These are phyloP conservation scores for Ganoderma sinense DNA, from an alignment of 1,284 basidiomycete species.

Conservation along the genomic window DNA sequence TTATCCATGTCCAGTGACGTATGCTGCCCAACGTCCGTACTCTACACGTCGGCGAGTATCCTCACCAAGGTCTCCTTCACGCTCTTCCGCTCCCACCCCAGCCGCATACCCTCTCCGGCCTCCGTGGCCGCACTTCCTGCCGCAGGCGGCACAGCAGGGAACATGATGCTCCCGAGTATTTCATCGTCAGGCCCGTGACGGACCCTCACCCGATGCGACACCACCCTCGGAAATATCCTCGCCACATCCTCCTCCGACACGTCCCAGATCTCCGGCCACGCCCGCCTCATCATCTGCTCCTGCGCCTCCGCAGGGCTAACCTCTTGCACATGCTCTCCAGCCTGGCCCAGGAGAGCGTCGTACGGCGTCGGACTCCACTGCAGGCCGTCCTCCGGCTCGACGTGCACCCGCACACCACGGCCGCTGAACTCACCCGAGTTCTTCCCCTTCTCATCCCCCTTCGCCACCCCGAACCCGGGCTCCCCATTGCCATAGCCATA, in stretches of 20 bases:
- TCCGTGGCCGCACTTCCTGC: conserved; percentile 1
- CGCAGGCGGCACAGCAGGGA: conserved; percentile 37
- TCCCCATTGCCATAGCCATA: conserved; percentile 7
- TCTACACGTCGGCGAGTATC: conserved; percentile 59
- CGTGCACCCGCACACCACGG: conserved; percentile 17
- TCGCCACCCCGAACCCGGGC: background rate
- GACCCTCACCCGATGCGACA: conserved; percentile 75
- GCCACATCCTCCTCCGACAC: conserved; percentile 77
- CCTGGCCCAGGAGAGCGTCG: conserved; percentile 6
- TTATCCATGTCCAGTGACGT: background rate
- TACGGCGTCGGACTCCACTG: conserved; percentile 14
- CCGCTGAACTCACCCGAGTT: conserved; percentile 14
- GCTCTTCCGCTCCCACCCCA: conserved; percentile 46
- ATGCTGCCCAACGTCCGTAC: background rate
- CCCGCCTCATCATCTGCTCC: conserved; percentile 13
- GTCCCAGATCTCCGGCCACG: conserved; percentile 51
- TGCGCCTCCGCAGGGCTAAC: conserved; percentile 18
- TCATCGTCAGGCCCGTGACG: conserved; percentile 73
- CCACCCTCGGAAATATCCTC: conserved; percentile 69
- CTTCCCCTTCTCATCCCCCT: background rate
- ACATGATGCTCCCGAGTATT: conserved; percentile 66
- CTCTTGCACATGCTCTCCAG: background rate
- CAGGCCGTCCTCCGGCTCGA: conserved; percentile 6
- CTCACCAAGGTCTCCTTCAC: conserved; percentile 68
- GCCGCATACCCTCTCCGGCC: conserved; percentile 9